Base-by-base conservation (phyloP, 1,139 yeast genomes). In the Debaryomycetaceae sp. region DNA sequence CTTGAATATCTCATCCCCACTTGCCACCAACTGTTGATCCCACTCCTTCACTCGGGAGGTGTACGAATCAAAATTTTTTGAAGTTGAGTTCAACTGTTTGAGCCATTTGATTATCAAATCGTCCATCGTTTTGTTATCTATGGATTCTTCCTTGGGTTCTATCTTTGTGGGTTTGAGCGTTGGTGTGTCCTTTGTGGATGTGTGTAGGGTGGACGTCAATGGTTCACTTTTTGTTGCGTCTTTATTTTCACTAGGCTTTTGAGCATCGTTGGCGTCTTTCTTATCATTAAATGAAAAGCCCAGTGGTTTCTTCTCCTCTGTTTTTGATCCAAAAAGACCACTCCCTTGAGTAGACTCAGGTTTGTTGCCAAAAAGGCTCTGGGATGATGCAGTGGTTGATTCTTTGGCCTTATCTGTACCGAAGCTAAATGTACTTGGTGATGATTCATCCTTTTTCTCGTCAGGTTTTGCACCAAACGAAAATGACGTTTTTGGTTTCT, bases 41-140 rank as follows among this genome's bases (percentile, higher is more conserved):
- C 97, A 91, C 44, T 78, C 76, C 49, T 85, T 83, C 24, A 91
- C 83, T 50, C 85, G 86, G 17, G 74, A 68, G 17, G 96, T 85
- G 58, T 87, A 95, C n/a, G 76, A 65, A 49, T 85, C 85, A 66
- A 91, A 93, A 34, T 87, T 83, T 27, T 76, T 74, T 1, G 93
- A 80, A 0, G 95, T 83, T 22, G 80, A 76, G 4, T 91, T 75
- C 49, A 93, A 69, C 55, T 95, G 96, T 47, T 82, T 81, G 1
- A 97, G 87, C 99, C 99, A 95, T 65, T 87, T 90, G 31, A 90
- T 80, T 42, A 95, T 87, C 51, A 93, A 77, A 61, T 93, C 99
- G 57, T 93, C 99, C 61, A 95, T 73, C 1, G 97, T 89, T 61
- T 89, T 89, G 67, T 93, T 93, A 56, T 87, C 90, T 42, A 95